Base-by-base conservation (phyloP, 2,329 filamentous ascomycete genomes). In the Ophiosphaerella korrae region DNA sequence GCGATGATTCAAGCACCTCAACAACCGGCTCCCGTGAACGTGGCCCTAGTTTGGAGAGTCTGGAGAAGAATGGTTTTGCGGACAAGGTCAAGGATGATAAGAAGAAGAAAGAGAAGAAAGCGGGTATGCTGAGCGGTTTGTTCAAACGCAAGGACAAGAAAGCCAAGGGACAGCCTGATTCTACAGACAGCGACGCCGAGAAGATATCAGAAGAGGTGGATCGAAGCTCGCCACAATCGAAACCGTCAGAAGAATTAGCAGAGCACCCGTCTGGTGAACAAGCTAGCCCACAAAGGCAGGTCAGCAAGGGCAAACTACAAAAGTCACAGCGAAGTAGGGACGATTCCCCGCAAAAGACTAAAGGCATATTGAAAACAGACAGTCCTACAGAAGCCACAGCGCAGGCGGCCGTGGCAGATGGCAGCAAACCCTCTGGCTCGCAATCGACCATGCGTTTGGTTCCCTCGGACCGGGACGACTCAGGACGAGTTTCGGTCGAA, bases 71-170 rank as follows among this genome's bases (percentile, higher is more conserved):
- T 31, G 80, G 84, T 2, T 80, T 79, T 13, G 75, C 79, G 18
- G 89, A 92, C 36, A 85, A 84, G 64, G 66, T 67, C 47, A 75
- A 89, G 72, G 88, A 93, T 42, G 88, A 90, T 60, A 89, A 88
- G 74, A 90, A 86, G 70, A 87, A 85, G 72, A 92, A 82, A 60
- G 80, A 82, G 53, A 88, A 88, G 76, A 88, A 90, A 68, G 78
- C 83, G 5, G 85, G 86, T 42, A 89, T 89, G 84, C 82, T 90
- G 40, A 88, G 86, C 64, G 87, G 86, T 5, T 74, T 87, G 6
- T 87, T 87, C 75, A 87, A 87, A 62, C 79, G 84, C 51, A 87
- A 86, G 64, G 84, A 86, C 52, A 86, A 84, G 73, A 85, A 84
- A 61, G 66, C 63, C 21, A 66, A 63, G 48, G 55, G 57, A 24